Evolutionary conservation across 2,329 filamentous ascomycete species (phyloP).

Genomic region (Nemania sp.): DNA sequence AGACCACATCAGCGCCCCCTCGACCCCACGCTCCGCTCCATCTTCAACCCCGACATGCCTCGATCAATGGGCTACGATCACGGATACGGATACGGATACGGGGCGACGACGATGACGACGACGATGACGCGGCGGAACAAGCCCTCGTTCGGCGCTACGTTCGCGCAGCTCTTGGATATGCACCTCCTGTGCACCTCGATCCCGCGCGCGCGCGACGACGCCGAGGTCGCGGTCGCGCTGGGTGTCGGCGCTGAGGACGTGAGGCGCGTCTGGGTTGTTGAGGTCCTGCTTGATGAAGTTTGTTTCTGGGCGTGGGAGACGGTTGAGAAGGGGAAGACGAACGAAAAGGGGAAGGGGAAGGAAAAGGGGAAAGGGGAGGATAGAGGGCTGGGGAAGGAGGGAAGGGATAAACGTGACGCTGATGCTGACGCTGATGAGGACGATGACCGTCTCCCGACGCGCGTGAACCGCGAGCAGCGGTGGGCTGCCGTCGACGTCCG

Average conservation of each 20-base stretch:
- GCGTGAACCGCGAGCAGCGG: slow-evolving; percentile 53
- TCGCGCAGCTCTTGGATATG: slow-evolving; percentile 58
- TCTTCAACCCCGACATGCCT: slow-evolving; percentile 50
- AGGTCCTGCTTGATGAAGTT: slow-evolving; percentile 57
- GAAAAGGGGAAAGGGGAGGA: background rate
- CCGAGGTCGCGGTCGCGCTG: slow-evolving; percentile 36
- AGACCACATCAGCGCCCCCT: slow-evolving; percentile 31
- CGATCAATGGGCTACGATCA: slow-evolving; percentile 1
- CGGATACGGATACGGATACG: slow-evolving; percentile 6
- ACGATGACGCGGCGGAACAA: slow-evolving; percentile 44
- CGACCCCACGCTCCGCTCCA: slow-evolving; percentile 54
- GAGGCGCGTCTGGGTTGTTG: slow-evolving; percentile 50
- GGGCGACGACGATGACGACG: slow-evolving; percentile 1
- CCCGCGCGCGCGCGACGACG: slow-evolving; percentile 48
- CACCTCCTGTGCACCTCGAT: slow-evolving; percentile 57
- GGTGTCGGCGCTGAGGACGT: slow-evolving; percentile 22
- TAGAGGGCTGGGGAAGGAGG: background rate
- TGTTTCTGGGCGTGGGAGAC: slow-evolving; percentile 48
- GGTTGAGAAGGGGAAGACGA: background rate
- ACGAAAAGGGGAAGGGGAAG: background rate
- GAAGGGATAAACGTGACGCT: background rate
- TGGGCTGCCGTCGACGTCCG: slow-evolving; percentile 56
- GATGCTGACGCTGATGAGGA: background rate
- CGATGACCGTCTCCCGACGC: background rate
- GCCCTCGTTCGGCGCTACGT: slow-evolving; percentile 59